These are phyloP conservation scores for Magnaporthales sp. DNA, from an alignment of 2,329 filamentous ascomycete genomes.

Conservation along the genomic window DNA sequence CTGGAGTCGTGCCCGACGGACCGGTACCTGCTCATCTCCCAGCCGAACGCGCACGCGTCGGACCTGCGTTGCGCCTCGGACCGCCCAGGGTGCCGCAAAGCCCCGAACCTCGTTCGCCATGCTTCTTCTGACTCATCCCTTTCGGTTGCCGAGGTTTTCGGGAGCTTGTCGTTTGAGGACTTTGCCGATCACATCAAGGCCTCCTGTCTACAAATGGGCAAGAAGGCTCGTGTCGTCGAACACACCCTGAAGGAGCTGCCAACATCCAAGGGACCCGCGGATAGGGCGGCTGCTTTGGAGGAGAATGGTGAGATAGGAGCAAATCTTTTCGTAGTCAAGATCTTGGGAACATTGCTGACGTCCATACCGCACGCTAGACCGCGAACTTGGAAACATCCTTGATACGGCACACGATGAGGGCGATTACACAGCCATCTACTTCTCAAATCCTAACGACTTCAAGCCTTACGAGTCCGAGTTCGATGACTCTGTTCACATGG, in stretches of 20 bases:
- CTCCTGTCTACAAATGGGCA: slow-evolving; percentile 33
- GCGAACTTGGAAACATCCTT: slow-evolving; percentile 41
- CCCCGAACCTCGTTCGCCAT: slow-evolving; percentile 37
- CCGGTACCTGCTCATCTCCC: slow-evolving; percentile 69
- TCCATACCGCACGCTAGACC: slow-evolving; percentile 27
- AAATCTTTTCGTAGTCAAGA: not conserved
- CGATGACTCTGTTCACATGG: slow-evolving; percentile 54
- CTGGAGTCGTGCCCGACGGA: slow-evolving; percentile 63
- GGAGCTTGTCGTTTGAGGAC: slow-evolving; percentile 31
- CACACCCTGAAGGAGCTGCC: slow-evolving; percentile 32
- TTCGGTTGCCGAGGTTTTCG: slow-evolving; percentile 48
- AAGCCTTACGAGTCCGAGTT: slow-evolving; percentile 58
- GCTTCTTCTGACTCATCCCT: not conserved
- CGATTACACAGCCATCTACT: slow-evolving; percentile 69
- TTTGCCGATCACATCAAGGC: slow-evolving; percentile 34
- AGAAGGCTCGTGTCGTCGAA: slow-evolving; percentile 28
- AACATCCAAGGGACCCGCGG: slow-evolving; percentile 22
- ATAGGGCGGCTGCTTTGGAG: slow-evolving; percentile 36
- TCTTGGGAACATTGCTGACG: not conserved
- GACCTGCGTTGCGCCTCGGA: slow-evolving; percentile 50
- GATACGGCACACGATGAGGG: slow-evolving; percentile 26
- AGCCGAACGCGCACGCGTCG: slow-evolving; percentile 62
- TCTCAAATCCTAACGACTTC: slow-evolving; percentile 49
- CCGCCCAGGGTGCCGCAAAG: slow-evolving; percentile 28
- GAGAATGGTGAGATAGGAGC: slow-evolving; percentile 32